Base-by-base conservation (phyloP, 768 basidiomycete species). In the Melanogaster broomeanus region DNA sequence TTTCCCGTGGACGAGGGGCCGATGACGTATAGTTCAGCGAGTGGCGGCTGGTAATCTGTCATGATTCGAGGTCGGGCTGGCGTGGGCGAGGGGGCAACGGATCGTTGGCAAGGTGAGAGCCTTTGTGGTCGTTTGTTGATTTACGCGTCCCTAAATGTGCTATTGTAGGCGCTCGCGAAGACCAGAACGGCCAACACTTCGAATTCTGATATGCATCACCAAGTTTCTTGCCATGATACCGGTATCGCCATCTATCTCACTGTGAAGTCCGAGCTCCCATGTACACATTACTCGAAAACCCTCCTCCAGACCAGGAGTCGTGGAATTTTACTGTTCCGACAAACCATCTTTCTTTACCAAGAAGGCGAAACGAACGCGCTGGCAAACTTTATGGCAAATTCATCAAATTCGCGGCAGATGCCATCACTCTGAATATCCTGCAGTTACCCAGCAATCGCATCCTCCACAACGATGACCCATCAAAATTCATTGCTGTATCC, bases 1-100 rank as follows among this genome's bases (percentile, higher is more conserved):
- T 88, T 88, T n/a, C 86, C 86, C 12, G 81, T 82, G 15, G 84
- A 85, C 65, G 81, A 78, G 25, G 81, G 81, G 6, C 81, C 82
- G 42, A 83, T 65, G 38, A 84, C 62, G 53, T 77, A 82, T 28
- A 65, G n/a, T 41, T 66, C 65, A 28, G 54, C 60, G 49, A 57
- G 53, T 21, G 44, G 50, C n/a, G 37, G 18, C 34, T 42, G 51
- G 10, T 42, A 31, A 33, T 61, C 54, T 35, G 50, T 19, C 64
- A 66, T 65, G 42, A 41, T 41, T 31, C 40, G n/a, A n/a, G n/a
- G n/a, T n/a, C 19, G 48, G 43, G 38, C 46, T 30, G 33, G 12
- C 30, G 13, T 19, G 21, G 50, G 44, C 40, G n/a, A n/a, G n/a
- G n/a, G n/a, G n/a, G 31, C 57, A 42, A 27, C 28, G 39, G 27